Evolutionary conservation across 495 filamentous ascomycete genomes (phyloP), one percentile per base, ranked within the genome.

Genomic region (Achaetomiella virescens): DNA sequence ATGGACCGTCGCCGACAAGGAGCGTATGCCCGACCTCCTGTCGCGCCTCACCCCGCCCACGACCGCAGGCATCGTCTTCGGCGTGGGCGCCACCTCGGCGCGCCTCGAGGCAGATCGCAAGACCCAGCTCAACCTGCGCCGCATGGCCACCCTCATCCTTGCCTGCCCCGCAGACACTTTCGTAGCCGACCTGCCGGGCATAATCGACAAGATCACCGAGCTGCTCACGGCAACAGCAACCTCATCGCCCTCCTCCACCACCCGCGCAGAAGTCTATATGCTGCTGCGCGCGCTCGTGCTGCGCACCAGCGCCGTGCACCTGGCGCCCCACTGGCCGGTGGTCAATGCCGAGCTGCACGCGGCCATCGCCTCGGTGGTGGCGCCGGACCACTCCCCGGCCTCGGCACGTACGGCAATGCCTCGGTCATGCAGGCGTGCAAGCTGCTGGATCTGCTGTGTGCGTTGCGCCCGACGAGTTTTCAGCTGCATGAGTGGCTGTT

Each of bases 51-150:
- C 88, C 6, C 80, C 91, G 3, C 93, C 93, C 9, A 90, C 90
- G 15, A 88, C 93, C n/a, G 95, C 93, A 0, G 95, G 93, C 15
- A 95, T 97, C 52, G 90, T 99, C 68, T 99, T 99, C 59, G 93
- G 93, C 21, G 93, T 99, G 6, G 93, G 93, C 48, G 95, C 93
- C 7, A 91, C 88, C 33, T 92, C 91, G 21, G 93, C 93, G n/a
- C 80, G 93, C 55, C 75, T 90, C 41, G 93, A 99, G 73, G 90
- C 93, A 9, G 93, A 99, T 70, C 86, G 91, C 48, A 93, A 87
- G 69, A 88, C 91, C 8, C 92, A 97, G 65, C 81, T 96, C 35
- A 96, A 91, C 66, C 82, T 99, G 12, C 86, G 90, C 9, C 81
- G 93, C 49, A 83, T 95, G 49, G 83, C 90, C 20, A 73, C 88